Evolutionary conservation across 164 flowering plant genomes (phyloP), one percentile per base, ranked within the genome.

Genomic region (Malania oleifera): DNA sequence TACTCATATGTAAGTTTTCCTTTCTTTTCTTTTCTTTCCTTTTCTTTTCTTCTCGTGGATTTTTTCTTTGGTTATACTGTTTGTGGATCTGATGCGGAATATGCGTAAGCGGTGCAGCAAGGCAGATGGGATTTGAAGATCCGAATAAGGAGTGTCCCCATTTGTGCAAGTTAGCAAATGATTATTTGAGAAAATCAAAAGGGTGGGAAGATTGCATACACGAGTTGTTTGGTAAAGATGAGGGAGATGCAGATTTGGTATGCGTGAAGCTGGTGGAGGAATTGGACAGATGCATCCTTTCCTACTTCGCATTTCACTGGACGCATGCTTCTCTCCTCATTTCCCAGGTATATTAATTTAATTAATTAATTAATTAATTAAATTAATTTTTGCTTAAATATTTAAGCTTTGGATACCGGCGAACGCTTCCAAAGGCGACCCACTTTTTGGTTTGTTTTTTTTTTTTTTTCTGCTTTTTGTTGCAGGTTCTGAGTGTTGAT

Each of bases 251-350:
- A 0, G 84, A 85, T 1, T 61, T 72, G 24, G 56, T 90, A 22
- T 88, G 64, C 52, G 75, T 69, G 28, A 85, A 77, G 67, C 77
- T 93, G 17, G 57, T 82, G 9, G 83, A 86, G 44, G 99, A 93
- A 61, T 67, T 93, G 20, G 97, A 93, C 28, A 73, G 74, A 59
- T 93, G 97, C 69, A 81, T 85, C 44, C 80, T 90, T 29, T 70
- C 75, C 9, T 93, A 90, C 38, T 93, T 93, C 63, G 84, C 86
- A 2, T 93, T 83, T 59, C 82, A 93, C 58, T 93, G 99, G 99
- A 67, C 41, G 55, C 86, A 85, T 19, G 75, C 88, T 61, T 56
- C 87, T 40, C 38, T 37, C n/a, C 69, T 84, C 68, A 77, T 93
- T 58, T 70, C 45, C 61, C 89, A 87, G 95, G 98, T 87, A 71